Base-by-base conservation (phyloP, 208 protist genomes). In the Blechomonas ayalai region DNA sequence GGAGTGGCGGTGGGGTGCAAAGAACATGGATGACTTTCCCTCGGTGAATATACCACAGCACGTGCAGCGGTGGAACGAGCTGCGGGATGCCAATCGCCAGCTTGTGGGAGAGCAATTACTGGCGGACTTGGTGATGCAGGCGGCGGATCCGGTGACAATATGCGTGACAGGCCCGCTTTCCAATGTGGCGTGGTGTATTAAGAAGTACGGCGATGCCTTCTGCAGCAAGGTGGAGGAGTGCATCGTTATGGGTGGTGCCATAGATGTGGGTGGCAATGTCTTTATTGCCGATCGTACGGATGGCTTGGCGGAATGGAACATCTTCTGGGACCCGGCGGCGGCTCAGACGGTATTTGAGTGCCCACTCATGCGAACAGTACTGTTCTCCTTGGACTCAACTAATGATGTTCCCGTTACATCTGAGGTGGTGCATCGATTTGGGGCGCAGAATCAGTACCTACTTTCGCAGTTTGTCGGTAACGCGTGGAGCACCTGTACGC, bases 191-290 rank as follows among this genome's bases (percentile, higher is more conserved):
- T 88, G 79, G 77, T 91, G 82, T 50, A 65, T 95, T 16, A 59
- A 78, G 22, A 79, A 71, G 44, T 78, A 95, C 63, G 80, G 82
- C 44, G 71, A 75, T 20, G 42, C 31, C 4, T 90, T 91, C 55
- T 73, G 65, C 39, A 42, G 58, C n/a, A 89, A 89, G 23, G 77
- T 95, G 31, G 72, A 86, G 49, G 63, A 79, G 52, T 86, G 79
- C 59, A 60, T 95, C 52, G 75, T 95, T 56, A 95, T 95, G 82
- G 86, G 82, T 23, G 86, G 82, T 34, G 86, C 82, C 5, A 65
- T 95, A 1, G 71, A 90, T 47, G 80, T 88, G 28, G 45, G 56
- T 2, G 86, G 86, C 36, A 95, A 95, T 56, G 86, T 91, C 19
- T 90, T 90, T 57, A n/a, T 71, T 8, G 59, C 71, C 15, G 51